These are phyloP conservation scores for Hirschioporus abietinus DNA, from an alignment of 768 basidiomycete genomes.

Conservation along the genomic window DNA sequence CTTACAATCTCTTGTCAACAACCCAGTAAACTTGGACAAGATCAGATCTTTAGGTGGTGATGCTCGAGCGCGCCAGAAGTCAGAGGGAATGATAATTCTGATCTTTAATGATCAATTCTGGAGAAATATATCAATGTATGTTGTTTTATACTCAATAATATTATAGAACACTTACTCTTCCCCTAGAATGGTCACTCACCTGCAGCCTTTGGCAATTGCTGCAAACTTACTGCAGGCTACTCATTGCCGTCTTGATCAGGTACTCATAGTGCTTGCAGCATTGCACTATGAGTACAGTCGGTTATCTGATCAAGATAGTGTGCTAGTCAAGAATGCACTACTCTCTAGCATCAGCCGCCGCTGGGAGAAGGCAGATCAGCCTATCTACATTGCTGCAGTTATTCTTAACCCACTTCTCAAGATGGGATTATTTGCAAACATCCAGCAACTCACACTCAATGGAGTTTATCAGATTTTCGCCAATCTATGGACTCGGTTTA, in stretches of 20 bases:
- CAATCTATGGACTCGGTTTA: conserved; percentile 16
- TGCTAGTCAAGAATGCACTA: conserved; percentile 16
- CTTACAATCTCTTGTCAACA: conserved; percentile 17
- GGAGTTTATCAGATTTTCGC: conserved; percentile 12
- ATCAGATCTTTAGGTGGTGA: conserved; percentile 22
- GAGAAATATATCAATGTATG: conserved; percentile 24
- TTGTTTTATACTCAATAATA: conserved; percentile 8
- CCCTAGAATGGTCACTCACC: conserved; percentile 23
- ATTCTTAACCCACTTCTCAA: conserved; percentile 25
- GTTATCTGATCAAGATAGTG: conserved; percentile 7
- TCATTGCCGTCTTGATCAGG: conserved; percentile 25
- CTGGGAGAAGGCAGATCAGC: conserved; percentile 22
- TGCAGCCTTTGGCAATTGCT: conserved; percentile 27
- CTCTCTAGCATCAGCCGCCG: conserved; percentile 22
- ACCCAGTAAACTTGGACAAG: conserved; percentile 10
- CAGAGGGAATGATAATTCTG: conserved; percentile 22
- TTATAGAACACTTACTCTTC: not conserved
- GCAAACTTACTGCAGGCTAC: conserved; percentile 25
- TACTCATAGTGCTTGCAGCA: conserved; percentile 27
- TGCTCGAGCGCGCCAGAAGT: conserved; percentile 20
- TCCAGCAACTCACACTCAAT: conserved; percentile 13
- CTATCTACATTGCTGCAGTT: conserved; percentile 22
- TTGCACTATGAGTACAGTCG: conserved; percentile 14
- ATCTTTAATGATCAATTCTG: conserved; percentile 28
- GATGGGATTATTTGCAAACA: conserved; percentile 13